phyloP scores from a whole-genome alignment of 306 rosid genomes.

The Leucaena leucocephala region DNA sequence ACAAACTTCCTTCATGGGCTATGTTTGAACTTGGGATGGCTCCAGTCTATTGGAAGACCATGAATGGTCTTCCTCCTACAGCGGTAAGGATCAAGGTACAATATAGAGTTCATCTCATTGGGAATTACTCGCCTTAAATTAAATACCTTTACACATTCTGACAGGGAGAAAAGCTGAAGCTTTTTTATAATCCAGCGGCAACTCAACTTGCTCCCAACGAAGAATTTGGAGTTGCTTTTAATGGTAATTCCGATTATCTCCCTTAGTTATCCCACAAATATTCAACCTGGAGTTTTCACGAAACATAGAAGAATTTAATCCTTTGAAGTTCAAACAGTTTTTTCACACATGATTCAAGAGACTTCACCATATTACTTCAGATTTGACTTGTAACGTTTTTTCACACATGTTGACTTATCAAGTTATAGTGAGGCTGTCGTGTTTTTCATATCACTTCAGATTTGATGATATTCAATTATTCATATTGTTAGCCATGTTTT shows the following conservation, averaged over 20 bases:
- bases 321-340: neutral
- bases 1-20: constrained; percentile 87
- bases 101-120: constrained; percentile 2
- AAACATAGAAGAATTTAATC: constrained; percentile 5
- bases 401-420: neutral
- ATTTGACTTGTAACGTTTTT: no score
- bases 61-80: constrained; percentile 83
- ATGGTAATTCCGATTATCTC: constrained; percentile 53
- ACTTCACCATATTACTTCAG: neutral
- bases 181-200: constrained; percentile 88
- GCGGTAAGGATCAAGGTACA: constrained; percentile 53
- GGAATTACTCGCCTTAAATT: neutral
- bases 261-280: neutral
- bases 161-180: constrained; percentile 85
- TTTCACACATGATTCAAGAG: neutral
- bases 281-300: neutral
- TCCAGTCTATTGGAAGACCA: constrained; percentile 88
- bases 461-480: neutral
- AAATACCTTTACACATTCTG: constrained; percentile 32
- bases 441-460: neutral
- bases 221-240: constrained; percentile 86
- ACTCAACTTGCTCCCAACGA: constrained; percentile 65
- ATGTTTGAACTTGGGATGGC: constrained; percentile 83
- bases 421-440: neutral
- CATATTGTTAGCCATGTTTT: neutral